Base-by-base conservation (phyloP, 495 filamentous ascomycete species). In the Xylaria venustula region DNA sequence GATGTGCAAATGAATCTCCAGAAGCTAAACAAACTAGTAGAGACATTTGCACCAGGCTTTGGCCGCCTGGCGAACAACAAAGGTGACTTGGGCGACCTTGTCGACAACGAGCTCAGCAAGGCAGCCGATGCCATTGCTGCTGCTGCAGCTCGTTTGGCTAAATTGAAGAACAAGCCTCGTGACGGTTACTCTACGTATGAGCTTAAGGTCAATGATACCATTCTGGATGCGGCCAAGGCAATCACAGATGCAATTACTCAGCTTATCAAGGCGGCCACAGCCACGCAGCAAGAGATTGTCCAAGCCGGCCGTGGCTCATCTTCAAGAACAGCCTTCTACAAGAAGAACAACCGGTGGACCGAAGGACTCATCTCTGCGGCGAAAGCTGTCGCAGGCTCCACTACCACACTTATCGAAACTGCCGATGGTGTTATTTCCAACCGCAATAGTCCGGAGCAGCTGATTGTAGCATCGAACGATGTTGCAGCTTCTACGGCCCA, bases 101-200 rank as follows among this genome's bases (percentile, higher is more conserved):
- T 98, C 11, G 94, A 98, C 74, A 83, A 84, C 57, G 94, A 98
- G 72, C 81, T 98, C 60, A 88, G 79, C 70, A 96, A 93, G 72
- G 94, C 94, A n/a, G 94, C 94, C 4, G 89, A 94, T 65, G 93
- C 94, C 60, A 97, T 98, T 61, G 90, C 93, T 5, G 93, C 93
- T 23, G 94, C 94, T 3, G 88, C 91, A 1, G 90, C 89, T 59
- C 88, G 93, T 23, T 81, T 98, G 49, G 88, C 89, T 47, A 96
- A 91, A 76, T 84, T 98, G 54, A 90, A 85, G 83, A 96, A 90
- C 73, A 98, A 98, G 81, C 90, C 91, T 15, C 88, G 91, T 54
- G 94, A 96, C 64, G 87, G 89, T 12, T 98, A 93, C 79, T 90
- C 91, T n/a, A 98, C 93, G 1, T 97, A 97, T 73, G 94, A 98